phyloP scores from a whole-genome alignment of 2,329 filamentous ascomycete species.

The Xylariaceae sp. region DNA sequence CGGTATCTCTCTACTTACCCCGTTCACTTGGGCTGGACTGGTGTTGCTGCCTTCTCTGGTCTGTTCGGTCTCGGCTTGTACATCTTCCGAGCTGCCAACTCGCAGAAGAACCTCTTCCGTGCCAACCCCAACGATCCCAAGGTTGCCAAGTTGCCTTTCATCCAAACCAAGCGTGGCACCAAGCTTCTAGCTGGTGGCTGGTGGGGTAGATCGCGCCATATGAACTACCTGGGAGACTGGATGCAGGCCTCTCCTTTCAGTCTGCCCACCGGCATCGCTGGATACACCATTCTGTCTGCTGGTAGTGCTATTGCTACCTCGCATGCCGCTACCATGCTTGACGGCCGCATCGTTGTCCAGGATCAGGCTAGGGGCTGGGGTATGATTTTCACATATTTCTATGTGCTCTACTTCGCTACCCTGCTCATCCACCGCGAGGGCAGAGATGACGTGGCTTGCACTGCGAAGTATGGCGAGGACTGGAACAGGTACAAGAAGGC shows the following conservation, averaged over 20 bases:
- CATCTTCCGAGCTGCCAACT: slow-evolving; percentile 90
- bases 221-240: slow-evolving; percentile 97
- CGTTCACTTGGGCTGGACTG: slow-evolving; percentile 65
- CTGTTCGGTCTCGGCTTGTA: slow-evolving; percentile 72
- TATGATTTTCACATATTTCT: slow-evolving; percentile 90
- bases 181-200: slow-evolving; percentile 48
- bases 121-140: slow-evolving; percentile 80
- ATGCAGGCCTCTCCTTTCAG: slow-evolving; percentile 88
- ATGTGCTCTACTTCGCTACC: slow-evolving; percentile 86
- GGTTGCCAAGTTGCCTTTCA: slow-evolving; percentile 76
- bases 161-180: slow-evolving; percentile 78
- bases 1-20: slow-evolving; percentile 84
- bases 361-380: slow-evolving; percentile 76
- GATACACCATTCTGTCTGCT: slow-evolving; percentile 67
- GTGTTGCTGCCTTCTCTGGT: slow-evolving; percentile 60
- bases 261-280: slow-evolving; percentile 74
- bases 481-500: slow-evolving; percentile 85
- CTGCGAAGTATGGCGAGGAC: slow-evolving; percentile 85
- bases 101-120: slow-evolving; percentile 91
- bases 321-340: slow-evolving; percentile 47
- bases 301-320: slow-evolving; percentile 50
- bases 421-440: slow-evolving; percentile 82
- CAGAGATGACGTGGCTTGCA: slow-evolving; percentile 87
- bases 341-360: slow-evolving; percentile 64
- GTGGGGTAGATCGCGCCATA: slow-evolving; percentile 61